These are phyloP conservation scores for Blastocystis sp. DNA, from an alignment of 352 stramenopile species.

Conservation along the genomic window DNA sequence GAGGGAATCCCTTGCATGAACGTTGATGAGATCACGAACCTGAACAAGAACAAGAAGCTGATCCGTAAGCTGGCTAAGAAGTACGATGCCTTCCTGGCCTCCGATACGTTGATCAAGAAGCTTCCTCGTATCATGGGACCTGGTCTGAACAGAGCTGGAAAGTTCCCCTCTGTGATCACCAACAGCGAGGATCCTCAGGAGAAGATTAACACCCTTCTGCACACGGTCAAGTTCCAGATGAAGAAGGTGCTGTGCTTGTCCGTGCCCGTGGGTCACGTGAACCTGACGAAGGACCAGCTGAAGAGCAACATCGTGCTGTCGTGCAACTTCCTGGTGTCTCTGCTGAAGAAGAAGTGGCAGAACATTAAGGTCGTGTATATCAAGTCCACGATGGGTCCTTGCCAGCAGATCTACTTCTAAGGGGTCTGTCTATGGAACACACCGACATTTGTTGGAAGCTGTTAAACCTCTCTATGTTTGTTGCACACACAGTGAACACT, in stretches of 20 bases:
- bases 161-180: slow-evolving; percentile 92
- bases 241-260: slow-evolving; percentile 99
- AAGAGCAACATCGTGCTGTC: slow-evolving; percentile 91
- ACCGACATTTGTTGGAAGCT: neutral
- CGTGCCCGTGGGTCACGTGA: slow-evolving; percentile 90
- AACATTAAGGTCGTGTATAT: slow-evolving; percentile 99
- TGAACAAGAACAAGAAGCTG: slow-evolving; percentile 99
- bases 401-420: slow-evolving; percentile 98
- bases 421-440: neutral
- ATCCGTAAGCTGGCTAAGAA: slow-evolving; percentile 99
- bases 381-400: slow-evolving; percentile 95
- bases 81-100: slow-evolving; percentile 98
- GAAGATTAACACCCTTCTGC: slow-evolving; percentile 86
- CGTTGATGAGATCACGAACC: slow-evolving; percentile 97
- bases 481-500: too few species aligned
- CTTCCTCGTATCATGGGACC: slow-evolving; percentile 96
- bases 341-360: slow-evolving; percentile 99
- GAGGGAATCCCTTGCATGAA: slow-evolving; percentile 91
- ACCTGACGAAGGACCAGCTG: slow-evolving; percentile 83
- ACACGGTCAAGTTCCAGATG: slow-evolving; percentile 99
- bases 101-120: slow-evolving; percentile 98
- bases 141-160: slow-evolving; percentile 89
- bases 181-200: slow-evolving; percentile 84
- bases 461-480: too few species aligned
- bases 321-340: slow-evolving; percentile 94